Percentiles rank a stretch among this genome's conserved stretches.
Evolutionary conservation across 2,329 filamentous ascomycete genomes (phyloP).

Genomic region (Dryadomyces quercivorus): DNA sequence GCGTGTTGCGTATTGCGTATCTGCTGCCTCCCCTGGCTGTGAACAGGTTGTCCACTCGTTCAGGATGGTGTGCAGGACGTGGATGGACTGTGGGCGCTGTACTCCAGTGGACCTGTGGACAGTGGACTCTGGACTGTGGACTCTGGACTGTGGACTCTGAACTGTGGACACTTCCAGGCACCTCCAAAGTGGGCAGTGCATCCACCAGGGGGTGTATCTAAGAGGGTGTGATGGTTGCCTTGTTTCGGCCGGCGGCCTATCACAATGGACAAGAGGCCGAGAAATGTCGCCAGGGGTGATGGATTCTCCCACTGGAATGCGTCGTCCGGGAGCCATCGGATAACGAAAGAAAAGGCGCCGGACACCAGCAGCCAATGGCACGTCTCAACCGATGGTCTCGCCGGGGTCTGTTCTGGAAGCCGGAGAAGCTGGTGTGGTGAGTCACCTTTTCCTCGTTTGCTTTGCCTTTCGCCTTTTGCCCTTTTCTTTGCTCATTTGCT

Average conservation of each 20-base stretch:
- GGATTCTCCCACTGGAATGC: neutral
- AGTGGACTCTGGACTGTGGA: no score
- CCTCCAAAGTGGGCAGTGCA: neutral
- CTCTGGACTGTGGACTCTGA: no score
- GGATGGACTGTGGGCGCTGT: no score
- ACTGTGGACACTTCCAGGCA: neutral
- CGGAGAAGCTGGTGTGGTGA: neutral
- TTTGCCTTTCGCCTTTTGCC: neutral
- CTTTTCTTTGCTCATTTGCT: neutral
- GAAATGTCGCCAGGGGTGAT: neutral
- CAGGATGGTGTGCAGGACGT: no score
- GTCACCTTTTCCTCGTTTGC: neutral
- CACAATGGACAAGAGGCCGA: neutral
- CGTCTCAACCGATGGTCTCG: no score
- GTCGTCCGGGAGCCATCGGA: neutral
- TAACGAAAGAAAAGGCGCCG: neutral
- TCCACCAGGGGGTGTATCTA: neutral
- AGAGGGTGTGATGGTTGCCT: slow-evolving; percentile 1
- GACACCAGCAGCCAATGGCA: neutral
- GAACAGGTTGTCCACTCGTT: no score
- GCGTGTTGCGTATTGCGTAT: neutral
- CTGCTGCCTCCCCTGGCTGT: no score
- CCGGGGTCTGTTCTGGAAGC: neutral
- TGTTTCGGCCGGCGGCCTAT: neutral
- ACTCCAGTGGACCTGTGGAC: no score